phyloP scores from a whole-genome alignment of 78 protist species.

The slime mould (Dictyostelium discoideum) region dicty_2.7 NC_007091.3:2807001-2807500 shows the following conservation, averaged over 20 bases:
- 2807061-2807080: neutral
- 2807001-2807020: neutral
- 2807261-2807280: too few relatives aligned
- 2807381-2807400: neutral
- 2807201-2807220: neutral
- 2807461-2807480: conserved; percentile 68
- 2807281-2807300: too few relatives aligned
- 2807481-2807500: conserved; percentile 47
- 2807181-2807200: neutral
- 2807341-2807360: conserved; percentile 70
- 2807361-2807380: neutral
- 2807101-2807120: conserved; percentile 3
- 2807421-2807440: conserved; percentile 60
- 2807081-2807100: neutral
- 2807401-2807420: neutral
- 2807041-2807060: conserved; percentile 9
- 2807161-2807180: neutral
- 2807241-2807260: too few relatives aligned
- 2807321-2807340: conserved; percentile 65
- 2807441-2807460: conserved; percentile 44
- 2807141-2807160: too few relatives aligned
- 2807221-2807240: too few relatives aligned
- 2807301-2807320: conserved; percentile 17
- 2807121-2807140: neutral
- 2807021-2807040: conserved; percentile 26